phyloP scores from a whole-genome alignment of 1,139 yeast species.

The Pichia sp. region DNA sequence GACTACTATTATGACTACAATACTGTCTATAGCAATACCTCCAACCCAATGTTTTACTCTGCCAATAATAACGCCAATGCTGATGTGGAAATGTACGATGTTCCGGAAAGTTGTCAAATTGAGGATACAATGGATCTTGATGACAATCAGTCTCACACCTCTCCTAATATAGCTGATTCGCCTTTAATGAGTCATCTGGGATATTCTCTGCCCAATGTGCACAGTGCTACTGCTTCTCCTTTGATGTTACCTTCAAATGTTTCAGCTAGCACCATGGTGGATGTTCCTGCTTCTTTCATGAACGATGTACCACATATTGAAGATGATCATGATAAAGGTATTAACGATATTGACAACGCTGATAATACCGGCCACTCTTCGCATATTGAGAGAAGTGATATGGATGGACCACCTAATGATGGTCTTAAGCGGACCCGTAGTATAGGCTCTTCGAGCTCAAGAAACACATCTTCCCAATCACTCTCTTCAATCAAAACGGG shows the following conservation, averaged over 20 bases:
- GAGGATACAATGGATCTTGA: conserved; percentile 28
- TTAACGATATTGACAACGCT: neutral
- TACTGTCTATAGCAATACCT: conserved; percentile 51
- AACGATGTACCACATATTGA: conserved; percentile 7
- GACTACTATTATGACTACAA: conserved; percentile 86
- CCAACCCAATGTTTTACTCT: conserved; percentile 23
- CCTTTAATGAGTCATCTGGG: neutral
- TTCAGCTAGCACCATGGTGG: neutral
- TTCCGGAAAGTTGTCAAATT: conserved; percentile 30
- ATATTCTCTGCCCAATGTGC: conserved; percentile 1
- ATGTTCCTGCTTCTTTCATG: conserved; percentile 8
- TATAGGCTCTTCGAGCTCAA: conserved; percentile 13
- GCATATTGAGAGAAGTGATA: conserved; percentile 7
- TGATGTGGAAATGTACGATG: conserved; percentile 32
- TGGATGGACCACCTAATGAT: neutral
- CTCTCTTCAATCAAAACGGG: conserved; percentile 29
- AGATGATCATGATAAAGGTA: neutral
- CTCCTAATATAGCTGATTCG: conserved; percentile 1
- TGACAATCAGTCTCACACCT: neutral
- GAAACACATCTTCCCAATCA: conserved; percentile 14
- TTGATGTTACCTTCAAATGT: conserved; percentile 4
- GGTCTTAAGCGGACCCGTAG: conserved; percentile 22
- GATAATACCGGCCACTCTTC: neutral
- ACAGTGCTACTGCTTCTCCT: conserved; percentile 8
- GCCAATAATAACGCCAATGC: conserved; percentile 17